Base-by-base conservation (phyloP, 2,329 filamentous ascomycete genomes). In the Neofusicoccum parvum region DNA sequence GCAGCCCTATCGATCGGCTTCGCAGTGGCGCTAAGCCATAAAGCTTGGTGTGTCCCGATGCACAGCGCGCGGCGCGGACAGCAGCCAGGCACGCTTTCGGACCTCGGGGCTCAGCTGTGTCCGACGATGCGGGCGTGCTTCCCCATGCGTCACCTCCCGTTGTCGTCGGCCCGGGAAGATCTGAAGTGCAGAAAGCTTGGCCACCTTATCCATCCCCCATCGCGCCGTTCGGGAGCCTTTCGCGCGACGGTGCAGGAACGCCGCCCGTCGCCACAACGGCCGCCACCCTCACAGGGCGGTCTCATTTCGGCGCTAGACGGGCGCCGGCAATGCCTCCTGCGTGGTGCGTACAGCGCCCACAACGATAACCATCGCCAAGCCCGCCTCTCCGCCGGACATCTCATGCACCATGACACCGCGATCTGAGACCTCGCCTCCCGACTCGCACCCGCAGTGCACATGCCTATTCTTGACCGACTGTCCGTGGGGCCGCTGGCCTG, bases 161-260 rank as follows among this genome's bases (percentile, higher is more conserved):
- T 3, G 23, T 23, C 23, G 23, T 23, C 23, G 23, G 23, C 23
- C 23, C 23, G 23, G 23, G 23, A 23, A 23, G 23, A 15, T 37
- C 27, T 10, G 2, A 3, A 23, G 12, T 58, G 32, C 56, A 48
- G 43, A 49, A 60, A 60, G 56, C 56, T 60, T 60, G 56, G 56
- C 41, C 39, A 60, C 56, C 43, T 60, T 60, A 60, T 36, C 41
- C 56, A 60, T 60, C 56, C 43, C 5, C 10, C 51, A 23, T 23
- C 23, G 23, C 23, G 23, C 23, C 23, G 23, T 23, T 23, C 46
- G 46, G 20, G 17, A 49, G 17, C 9, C 46, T 49, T 27, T 48
- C 20, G 17, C n/a, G 17, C 10, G n/a, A 20, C 20, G 27, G 27
- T 32, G 27, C 27, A 32, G 5, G 27, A 32, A 32, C 27, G 27